Evolutionary conservation across 768 basidiomycete species (phyloP).

Genomic region (Baorangia bicolor): DNA sequence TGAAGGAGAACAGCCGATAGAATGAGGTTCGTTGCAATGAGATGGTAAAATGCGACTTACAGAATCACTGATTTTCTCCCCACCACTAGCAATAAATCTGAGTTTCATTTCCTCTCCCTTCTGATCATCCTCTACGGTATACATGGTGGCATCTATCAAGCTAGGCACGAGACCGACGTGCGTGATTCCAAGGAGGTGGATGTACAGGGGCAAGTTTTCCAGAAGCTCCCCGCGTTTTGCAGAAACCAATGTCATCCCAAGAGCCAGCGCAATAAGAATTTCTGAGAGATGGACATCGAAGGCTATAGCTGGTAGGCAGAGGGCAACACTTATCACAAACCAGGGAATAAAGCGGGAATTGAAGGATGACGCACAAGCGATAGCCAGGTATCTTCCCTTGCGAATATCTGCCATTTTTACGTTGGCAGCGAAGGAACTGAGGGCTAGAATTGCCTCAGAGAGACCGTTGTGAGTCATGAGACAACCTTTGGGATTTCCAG

Average conservation of each 20-base stretch:
- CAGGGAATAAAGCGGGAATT: background rate
- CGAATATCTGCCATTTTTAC: slow-evolving; percentile 27
- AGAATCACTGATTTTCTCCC: slow-evolving; percentile 53
- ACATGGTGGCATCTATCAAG: slow-evolving; percentile 49
- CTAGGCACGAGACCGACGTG: slow-evolving; percentile 54
- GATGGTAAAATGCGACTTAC: slow-evolving; percentile 28
- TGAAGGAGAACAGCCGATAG: background rate
- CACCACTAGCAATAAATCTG: slow-evolving; percentile 48
- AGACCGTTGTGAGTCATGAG: slow-evolving; percentile 38
- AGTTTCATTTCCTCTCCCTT: slow-evolving; percentile 34
- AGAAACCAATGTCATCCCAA: slow-evolving; percentile 46
- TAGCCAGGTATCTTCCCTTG: slow-evolving; percentile 36
- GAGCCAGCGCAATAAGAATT: slow-evolving; percentile 39
- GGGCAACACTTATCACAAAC: background rate
- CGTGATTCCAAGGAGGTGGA: slow-evolving; percentile 42
- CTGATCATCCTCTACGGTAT: slow-evolving; percentile 27
- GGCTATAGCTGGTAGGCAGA: slow-evolving; percentile 40
- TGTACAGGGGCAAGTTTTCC: slow-evolving; percentile 43
- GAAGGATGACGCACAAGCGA: slow-evolving; percentile 40
- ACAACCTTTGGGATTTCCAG: slow-evolving; percentile 53
- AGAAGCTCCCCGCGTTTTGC: slow-evolving; percentile 39
- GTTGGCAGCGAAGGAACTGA: slow-evolving; percentile 25
- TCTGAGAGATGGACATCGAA: slow-evolving; percentile 53
- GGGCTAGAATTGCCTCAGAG: slow-evolving; percentile 30
- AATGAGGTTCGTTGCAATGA: background rate